Conservation (phyloP, 2,329 filamentous ascomycete species). For the Amauroascus niger region DNA sequence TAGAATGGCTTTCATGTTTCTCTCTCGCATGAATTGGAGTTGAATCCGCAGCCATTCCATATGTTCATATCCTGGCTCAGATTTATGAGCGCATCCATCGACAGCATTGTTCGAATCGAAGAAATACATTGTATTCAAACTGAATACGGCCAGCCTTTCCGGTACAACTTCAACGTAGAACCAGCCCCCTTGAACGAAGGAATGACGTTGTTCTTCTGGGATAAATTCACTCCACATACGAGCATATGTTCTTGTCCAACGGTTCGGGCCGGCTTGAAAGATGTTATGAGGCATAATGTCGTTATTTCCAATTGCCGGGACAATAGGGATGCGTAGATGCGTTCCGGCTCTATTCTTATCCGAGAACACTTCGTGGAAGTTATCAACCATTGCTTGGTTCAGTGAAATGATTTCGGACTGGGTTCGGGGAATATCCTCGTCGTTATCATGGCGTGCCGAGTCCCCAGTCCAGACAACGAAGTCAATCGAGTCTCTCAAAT, state of each 20-base stretch:
- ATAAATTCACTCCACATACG: conserved; percentile 80
- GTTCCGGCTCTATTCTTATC: conserved; percentile 18
- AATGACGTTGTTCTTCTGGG: conserved; percentile 81
- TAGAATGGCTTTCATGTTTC: conserved; percentile 87
- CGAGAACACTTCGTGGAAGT: conserved; percentile 63
- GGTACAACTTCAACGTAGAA: conserved; percentile 90
- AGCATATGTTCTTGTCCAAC: conserved; percentile 67
- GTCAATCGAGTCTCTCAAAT: conserved; percentile 69
- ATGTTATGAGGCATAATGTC: conserved; percentile 97
- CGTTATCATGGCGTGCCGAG: conserved; percentile 79
- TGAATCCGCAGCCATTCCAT: conserved; percentile 94
- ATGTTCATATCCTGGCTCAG: conserved; percentile 83
- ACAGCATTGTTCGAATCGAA: conserved; percentile 89
- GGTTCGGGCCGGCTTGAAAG: conserved; percentile 72
- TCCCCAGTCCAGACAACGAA: conserved; percentile 93
- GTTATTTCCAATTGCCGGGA: conserved; percentile 93
- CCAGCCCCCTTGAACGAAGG: conserved; percentile 88
- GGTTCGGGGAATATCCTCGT: conserved; percentile 67
- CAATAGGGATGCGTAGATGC: conserved; percentile 63
- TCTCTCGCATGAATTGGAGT: conserved; percentile 67
- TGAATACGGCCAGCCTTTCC: conserved; percentile 74
- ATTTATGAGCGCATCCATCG: conserved; percentile 69
- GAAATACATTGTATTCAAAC: conserved; percentile 93
- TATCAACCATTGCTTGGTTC: conserved; percentile 65
- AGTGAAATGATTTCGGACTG: conserved; percentile 64